Base-by-base conservation (phyloP, 2,329 filamentous ascomycete genomes). In the Coniochaeta ligniaria region DNA sequence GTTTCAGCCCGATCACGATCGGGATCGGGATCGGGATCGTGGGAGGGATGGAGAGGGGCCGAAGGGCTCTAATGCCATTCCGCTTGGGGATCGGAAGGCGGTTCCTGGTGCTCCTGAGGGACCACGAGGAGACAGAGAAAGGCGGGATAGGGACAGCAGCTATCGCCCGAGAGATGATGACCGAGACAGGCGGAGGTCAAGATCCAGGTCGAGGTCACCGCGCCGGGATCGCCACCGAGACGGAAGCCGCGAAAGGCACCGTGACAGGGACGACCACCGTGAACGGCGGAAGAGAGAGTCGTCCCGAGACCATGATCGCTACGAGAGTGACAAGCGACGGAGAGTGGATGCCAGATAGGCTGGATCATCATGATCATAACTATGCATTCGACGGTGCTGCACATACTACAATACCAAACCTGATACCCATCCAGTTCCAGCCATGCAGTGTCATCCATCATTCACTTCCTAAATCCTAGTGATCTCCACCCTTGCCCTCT, bases 401-500 rank as follows among this genome's bases (percentile, higher is more conserved):
- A 52, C 47, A 36, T 26, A 7, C 47, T 36, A 36, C 9, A 56
- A 41, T 58, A 45, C 35, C 17, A 43, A 45, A 24, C 20, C 3
- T 58, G 52, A 67, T 66, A 69, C 62, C 65, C 35, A 36, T 36
- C 35, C 63, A 61, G 17, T 35, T 45, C 50, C 54, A 26, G 11
- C 28, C 43, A 59, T 61, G 58, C 54, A 35, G 22, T 31, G 36
- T 33, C 35, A 36, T 41, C 6, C 16, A 38, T 59, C 35, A 55
- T 61, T 61, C 66, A 65, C 45, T 68, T 64, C 22, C 68, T 68
- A 85, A 73, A 97, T 95, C 77, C 84, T 88, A 41, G 89, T 83
- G 70, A 99, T 89, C 74, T 99, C 94, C 24, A 96, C 91, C 63
- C 94, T 84, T 33, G 91, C 88, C 62, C 95, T 81, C 63, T 94